Evolutionary conservation across 73 alveolate species (phyloP), one percentile per base, ranked within the genome.

Genomic region (Symbiodinium pilosum): DNA sequence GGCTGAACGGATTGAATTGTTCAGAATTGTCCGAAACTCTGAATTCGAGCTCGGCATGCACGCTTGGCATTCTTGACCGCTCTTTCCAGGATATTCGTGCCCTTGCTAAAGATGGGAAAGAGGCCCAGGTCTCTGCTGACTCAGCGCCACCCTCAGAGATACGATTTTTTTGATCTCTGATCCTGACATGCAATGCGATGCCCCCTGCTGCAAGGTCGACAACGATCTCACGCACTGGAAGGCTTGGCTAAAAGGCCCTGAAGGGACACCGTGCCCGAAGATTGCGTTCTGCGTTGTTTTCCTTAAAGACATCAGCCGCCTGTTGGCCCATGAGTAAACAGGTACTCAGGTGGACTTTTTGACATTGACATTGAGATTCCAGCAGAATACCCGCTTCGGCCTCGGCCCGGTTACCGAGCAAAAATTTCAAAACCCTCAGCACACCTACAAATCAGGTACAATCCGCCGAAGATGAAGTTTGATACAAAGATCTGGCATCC

Each of bases 401-500:
- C 99, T 26, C 36, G 28, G 77, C 38, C 36, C 0, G 2, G 12
- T 24, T n/a, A 14, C 88, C 43, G 3, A n/a, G 38, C 54, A 26
- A 43, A 28, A 30, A 40, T 9, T 16, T 24, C 20, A 20, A 84
- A 8, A 9, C 9, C 56, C n/a, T 64, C 64, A 20, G 32, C 40
- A 14, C 40, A 92, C 14, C 32, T 38, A 20, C 11, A 32, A 36
- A 11, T 30, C 41, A 91, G 97, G 97, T 94, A 83, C 99, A 93
- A 84, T 69, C 99, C 99, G 5, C 99, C 99, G 42, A 93, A 93
- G 99, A 99, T 99, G 99, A 99, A 99, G 99, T 99, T 99, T 77
- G 99, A 99, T 94, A 99, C 99, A 44, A 99, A 99, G 93, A 99
- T 99, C 93, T 99, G 99, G 99, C 99, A 99, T 91, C 99, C 99